phyloP scores from a whole-genome alignment of 2,329 filamentous ascomycete species.

The Pseudogymnoascus sp. region DNA sequence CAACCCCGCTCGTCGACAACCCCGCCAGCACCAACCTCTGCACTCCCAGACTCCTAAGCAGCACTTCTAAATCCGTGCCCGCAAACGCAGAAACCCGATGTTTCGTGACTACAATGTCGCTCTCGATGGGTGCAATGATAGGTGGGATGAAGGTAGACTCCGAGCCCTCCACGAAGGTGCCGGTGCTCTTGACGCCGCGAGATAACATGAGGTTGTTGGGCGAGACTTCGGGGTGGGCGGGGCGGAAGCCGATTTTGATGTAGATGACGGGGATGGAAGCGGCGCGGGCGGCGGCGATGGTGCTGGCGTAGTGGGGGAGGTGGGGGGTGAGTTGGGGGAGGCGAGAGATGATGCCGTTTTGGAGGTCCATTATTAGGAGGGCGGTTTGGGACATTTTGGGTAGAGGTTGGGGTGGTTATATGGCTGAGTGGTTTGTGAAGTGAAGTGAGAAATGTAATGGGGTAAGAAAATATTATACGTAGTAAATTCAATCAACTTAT shows the following conservation, averaged over 20 bases:
- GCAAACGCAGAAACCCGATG: constrained; percentile 30
- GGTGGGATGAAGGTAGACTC: constrained; percentile 19
- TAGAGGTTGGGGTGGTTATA: not conserved
- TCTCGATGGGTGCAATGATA: constrained; percentile 17
- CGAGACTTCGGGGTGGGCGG: constrained; percentile 26
- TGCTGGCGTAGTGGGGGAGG: constrained; percentile 18
- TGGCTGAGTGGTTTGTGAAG: not conserved
- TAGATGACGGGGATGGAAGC: constrained; percentile 26
- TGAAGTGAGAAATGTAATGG: not conserved
- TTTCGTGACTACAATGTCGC: constrained; percentile 30
- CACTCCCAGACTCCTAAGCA: constrained; percentile 26
- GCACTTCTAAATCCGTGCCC: constrained; percentile 29
- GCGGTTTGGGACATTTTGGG: constrained; percentile 20
- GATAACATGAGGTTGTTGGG: constrained; percentile 21
- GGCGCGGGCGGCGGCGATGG: constrained; percentile 19
- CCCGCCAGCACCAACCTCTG: constrained; percentile 29
- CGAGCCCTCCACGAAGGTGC: constrained; percentile 22
- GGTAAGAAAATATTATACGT: not conserved
- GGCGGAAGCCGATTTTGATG: constrained; percentile 28
- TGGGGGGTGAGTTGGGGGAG: constrained; percentile 20
- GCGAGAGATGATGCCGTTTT: constrained; percentile 25
- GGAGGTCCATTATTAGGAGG: constrained; percentile 31
- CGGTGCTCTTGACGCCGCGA: constrained; percentile 15
- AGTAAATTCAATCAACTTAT: not conserved
- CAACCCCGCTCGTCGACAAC: constrained; percentile 30